phyloP scores from a whole-genome alignment of 1,139 yeast genomes.

The Geotrichum bryndzae region DNA sequence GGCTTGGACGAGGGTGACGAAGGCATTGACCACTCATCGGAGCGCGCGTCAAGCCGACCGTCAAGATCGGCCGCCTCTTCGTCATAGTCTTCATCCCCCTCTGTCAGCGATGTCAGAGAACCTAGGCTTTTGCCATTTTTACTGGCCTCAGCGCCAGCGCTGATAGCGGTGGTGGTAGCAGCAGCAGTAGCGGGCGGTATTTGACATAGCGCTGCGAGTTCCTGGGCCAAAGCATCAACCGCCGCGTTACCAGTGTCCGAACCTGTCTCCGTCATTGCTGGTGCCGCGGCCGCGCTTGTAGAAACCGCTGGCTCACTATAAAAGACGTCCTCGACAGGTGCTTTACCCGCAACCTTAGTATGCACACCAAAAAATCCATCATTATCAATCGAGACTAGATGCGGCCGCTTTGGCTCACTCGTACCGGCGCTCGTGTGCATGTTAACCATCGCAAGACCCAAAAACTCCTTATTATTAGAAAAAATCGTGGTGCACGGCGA shows the following conservation, averaged over 20 bases:
- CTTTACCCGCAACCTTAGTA: slow-evolving; percentile 14
- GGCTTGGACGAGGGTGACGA: neutral
- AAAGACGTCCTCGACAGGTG: neutral
- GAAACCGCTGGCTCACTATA: neutral
- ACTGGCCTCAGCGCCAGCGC: neutral
- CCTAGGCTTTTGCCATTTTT: neutral
- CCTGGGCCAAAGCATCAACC: neutral
- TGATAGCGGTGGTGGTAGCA: neutral
- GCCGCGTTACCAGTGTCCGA: neutral
- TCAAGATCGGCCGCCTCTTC: slow-evolving; percentile 1
- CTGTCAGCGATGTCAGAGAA: neutral
- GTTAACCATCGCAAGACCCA: slow-evolving; percentile 23
- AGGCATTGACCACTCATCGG: neutral
- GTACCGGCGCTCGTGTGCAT: neutral
- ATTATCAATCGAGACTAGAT: slow-evolving; percentile 27
- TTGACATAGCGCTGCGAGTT: neutral
- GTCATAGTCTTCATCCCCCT: slow-evolving; percentile 1
- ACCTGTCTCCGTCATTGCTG: too few relatives aligned
- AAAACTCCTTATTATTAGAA: slow-evolving; percentile 31
- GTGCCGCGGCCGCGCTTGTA: neutral
- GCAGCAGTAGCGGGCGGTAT: too few relatives aligned
- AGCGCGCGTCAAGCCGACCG: neutral
- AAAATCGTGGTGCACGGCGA: slow-evolving; percentile 29
- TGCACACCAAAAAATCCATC: slow-evolving; percentile 32
- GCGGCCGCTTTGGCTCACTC: slow-evolving; percentile 3